A percentile compares a stretch with the other conserved stretches of the same genome.
Evolutionary conservation across 352 stramenopile genomes (phyloP).

Genomic region (Globisporangium solare): DNA sequence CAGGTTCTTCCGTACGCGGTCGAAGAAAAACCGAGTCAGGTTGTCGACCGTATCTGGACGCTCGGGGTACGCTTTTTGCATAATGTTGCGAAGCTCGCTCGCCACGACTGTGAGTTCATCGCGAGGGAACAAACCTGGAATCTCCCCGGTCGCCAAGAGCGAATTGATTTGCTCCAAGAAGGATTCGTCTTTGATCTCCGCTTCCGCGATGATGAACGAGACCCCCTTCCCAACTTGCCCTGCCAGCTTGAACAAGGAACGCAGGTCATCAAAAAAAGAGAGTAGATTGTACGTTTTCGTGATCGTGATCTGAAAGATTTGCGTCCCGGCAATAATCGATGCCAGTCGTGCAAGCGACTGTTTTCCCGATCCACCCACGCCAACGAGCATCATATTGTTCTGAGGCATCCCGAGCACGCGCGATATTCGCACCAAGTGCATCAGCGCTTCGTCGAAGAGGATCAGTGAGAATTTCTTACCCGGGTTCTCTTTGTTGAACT

Average conservation of each 20-base stretch:
- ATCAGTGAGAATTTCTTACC: conserved; percentile 70
- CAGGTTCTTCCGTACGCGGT: conserved; percentile 79
- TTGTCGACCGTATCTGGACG: conserved; percentile 75
- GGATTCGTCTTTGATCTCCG: conserved; percentile 87
- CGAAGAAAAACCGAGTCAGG: conserved; percentile 83
- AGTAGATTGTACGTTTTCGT: conserved; percentile 86
- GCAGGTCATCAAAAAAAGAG: conserved; percentile 86
- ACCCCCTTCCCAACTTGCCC: conserved; percentile 76
- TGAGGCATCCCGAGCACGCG: conserved; percentile 75
- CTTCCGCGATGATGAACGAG: conserved; percentile 85
- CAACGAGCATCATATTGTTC: conserved; percentile 90
- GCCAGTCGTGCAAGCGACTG: conserved; percentile 79
- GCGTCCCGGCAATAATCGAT: conserved; percentile 66
- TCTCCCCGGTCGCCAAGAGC: conserved; percentile 81
- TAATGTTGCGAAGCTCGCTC: conserved; percentile 64
- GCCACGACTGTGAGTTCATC: conserved; percentile 87
- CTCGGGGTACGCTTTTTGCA: conserved; percentile 65
- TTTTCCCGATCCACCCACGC: conserved; percentile 87
- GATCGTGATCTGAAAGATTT: conserved; percentile 84
- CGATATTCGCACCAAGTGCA: conserved; percentile 81
- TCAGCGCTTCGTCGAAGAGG: conserved; percentile 88
- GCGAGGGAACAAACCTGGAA: conserved; percentile 83
- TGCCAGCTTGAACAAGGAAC: conserved; percentile 76
- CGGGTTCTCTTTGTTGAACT: conserved; percentile 85
- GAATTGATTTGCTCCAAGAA: conserved; percentile 90